Conservation (phyloP, 208 protist genomes). For the Porcisia hertigi region DNA sequence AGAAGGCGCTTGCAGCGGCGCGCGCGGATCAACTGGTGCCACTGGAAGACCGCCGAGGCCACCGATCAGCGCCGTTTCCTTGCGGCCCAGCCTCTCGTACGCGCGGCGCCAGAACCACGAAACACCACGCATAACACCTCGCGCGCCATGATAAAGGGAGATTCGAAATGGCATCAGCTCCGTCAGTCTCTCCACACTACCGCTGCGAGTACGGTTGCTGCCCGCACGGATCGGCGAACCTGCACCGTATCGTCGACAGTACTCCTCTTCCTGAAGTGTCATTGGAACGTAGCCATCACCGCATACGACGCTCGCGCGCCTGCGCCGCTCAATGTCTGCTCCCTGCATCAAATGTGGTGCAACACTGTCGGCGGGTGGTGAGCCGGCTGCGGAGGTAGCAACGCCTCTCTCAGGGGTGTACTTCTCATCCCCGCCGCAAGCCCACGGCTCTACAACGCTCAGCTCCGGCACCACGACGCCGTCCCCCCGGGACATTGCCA, state of each 20-base stretch:
- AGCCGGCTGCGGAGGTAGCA: not conserved
- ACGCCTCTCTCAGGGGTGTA: not conserved
- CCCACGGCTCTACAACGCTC: conserved; percentile 32
- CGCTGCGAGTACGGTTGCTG: not conserved
- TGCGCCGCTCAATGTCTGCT: not conserved
- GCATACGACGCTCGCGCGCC: not conserved
- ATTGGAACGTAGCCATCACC: conserved; percentile 3
- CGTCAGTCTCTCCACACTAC: not conserved
- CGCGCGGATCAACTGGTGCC: not conserved
- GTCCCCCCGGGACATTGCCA: conserved; percentile 34
- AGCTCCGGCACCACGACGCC: conserved; percentile 47
- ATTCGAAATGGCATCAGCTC: conserved; percentile 14
- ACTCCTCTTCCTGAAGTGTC: conserved; percentile 31
- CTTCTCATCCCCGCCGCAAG: conserved; percentile 3
- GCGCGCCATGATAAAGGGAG: conserved; percentile 18
- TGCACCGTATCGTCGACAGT: conserved; percentile 17
- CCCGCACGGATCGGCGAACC: not conserved
- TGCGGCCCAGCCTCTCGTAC: conserved; percentile 1
- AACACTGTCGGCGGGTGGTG: not conserved
- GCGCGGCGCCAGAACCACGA: conserved; percentile 11
- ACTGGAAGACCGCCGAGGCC: not conserved
- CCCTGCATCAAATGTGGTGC: not conserved
- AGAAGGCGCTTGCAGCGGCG: not conserved
- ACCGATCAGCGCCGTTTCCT: conserved; percentile 14
- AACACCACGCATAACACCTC: conserved; percentile 5